Base-by-base conservation (phyloP, 2,329 filamentous ascomycete genomes). In the Penicillium oxalicum region DNA sequence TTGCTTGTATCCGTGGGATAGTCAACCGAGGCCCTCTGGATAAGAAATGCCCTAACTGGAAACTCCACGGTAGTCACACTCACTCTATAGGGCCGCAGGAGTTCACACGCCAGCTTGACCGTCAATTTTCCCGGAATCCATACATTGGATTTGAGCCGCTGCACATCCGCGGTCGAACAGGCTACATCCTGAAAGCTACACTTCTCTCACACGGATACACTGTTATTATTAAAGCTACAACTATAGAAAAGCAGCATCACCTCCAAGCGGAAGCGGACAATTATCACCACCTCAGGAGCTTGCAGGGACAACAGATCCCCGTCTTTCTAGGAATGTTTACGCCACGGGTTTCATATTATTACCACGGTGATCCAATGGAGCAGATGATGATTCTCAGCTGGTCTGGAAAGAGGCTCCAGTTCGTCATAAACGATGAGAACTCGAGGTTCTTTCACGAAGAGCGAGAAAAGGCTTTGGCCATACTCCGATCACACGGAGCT, bases 11-110 rank as follows among this genome's bases (percentile, higher is more conserved):
- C 35, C 50, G 40, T 7, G 55, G 58, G 9, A 52, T 63, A 9
- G 41, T 55, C 12, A 51, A 54, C 35, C 49, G 50, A 43, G 60
- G 34, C 2, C 37, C 38, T 43, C 44, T 64, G 37, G 58, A 60
- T 49, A 40, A 53, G n/a, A 27, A 48, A 36, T 62, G 57, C 56
- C 73, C 70, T 0, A 76, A 76, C 33, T 49, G 5, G 44, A 28
- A 51, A 48, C 36, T 32, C 6, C 51, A 60, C 24, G 48, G 57
- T 51, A 48, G 62, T 4, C 49, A 35, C 9, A 57, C 63, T 48
- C 70, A 77, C 40, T 58, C 51, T 47, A 47, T 60, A 9, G 48
- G 37, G 5, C 45, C 50, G 33, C 42, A 47, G 9, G 54, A 62
- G 29, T 59, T 62, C 37, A 61, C 49, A 9, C 47, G 45, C 37